Evolutionary conservation across 352 stramenopile species (phyloP), one percentile per base, ranked within the genome.

Genomic region (Pythium dissotocum): DNA sequence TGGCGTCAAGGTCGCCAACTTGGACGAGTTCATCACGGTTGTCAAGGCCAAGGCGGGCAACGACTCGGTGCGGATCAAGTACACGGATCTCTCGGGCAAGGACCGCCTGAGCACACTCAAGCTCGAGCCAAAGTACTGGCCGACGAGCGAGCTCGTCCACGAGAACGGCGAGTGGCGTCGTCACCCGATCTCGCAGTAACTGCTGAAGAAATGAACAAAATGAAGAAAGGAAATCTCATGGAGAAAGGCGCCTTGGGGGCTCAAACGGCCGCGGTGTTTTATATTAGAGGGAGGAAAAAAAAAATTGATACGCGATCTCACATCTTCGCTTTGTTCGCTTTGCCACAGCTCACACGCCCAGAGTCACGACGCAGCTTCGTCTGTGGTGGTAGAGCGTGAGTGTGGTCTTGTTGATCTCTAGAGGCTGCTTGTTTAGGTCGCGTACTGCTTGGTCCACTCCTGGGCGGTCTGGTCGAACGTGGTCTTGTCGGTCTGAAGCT

Each of bases 401-500:
- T 14, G 38, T 44, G 38, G 38, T 44, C 38, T 44, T 44, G 38
- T 16, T n/a, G 38, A 44, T 44, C 38, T 44, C 38, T 12, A 1
- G 13, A 16, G n/a, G 16, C 59, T 21, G 51, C 21, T 12, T 30
- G 32, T 14, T 9, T 92, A 97, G 60, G 85, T 94, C 26, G 89
- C 89, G 74, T 95, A 97, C 70, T 96, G 86, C 77, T 92, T 94
- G 36, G 88, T 97, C 89, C 89, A 96, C 44, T 98, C 97, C 70
- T 93, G 89, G 26, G 96, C 97, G 33, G 80, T 97, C 69, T 97
- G 93, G 67, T 95, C 80, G 81, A 99, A 99, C 49, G 90, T 88
- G 24, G 91, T 88, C 59, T 92, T 94, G 75, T 98, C 97, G 62
- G 97, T 94, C 65, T 93, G 78, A 35, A 99, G 80, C 67, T 97